phyloP scores from a whole-genome alignment of 108 stramenopile species.

The Aureococcus anophagefferens region DNA sequence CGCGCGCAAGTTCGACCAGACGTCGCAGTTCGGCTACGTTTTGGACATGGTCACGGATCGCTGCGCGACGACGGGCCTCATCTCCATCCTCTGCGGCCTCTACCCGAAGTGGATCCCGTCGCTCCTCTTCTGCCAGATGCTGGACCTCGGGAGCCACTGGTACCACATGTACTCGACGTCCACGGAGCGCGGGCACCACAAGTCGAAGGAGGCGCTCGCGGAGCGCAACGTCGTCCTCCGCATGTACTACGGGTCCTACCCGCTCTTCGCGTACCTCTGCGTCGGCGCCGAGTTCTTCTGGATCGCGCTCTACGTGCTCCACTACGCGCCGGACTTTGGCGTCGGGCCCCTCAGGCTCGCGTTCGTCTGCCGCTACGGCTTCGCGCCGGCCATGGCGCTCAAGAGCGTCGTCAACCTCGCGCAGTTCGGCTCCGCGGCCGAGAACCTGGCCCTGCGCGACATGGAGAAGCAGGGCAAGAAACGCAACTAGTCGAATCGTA shows the following conservation, averaged over 20 bases:
- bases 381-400: neutral
- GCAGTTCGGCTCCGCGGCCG: neutral
- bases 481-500: too few relatives aligned
- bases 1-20: constrained; percentile 78
- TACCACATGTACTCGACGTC: constrained; percentile 79
- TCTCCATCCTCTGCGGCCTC: neutral
- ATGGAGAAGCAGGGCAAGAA: too few relatives aligned
- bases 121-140: neutral
- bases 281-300: constrained; percentile 77
- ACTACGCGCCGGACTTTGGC: neutral
- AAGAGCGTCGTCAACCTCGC: neutral
- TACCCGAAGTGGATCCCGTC: constrained; percentile 32
- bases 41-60: constrained; percentile 97
- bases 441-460: neutral
- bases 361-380: neutral
- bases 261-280: constrained; percentile 90
- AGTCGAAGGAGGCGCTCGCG: constrained; percentile 72
- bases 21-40: constrained; percentile 71
- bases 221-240: constrained; percentile 72
- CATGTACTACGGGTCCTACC: constrained; percentile 82
- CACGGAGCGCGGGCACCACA: constrained; percentile 72
- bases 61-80: constrained; percentile 59
- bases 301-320: constrained; percentile 25
- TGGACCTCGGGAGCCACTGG: constrained; percentile 64
- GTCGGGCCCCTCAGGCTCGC: neutral